Evolutionary conservation across 1,139 yeast species (phyloP).

Genomic region (Yamadazyma dendronema): DNA sequence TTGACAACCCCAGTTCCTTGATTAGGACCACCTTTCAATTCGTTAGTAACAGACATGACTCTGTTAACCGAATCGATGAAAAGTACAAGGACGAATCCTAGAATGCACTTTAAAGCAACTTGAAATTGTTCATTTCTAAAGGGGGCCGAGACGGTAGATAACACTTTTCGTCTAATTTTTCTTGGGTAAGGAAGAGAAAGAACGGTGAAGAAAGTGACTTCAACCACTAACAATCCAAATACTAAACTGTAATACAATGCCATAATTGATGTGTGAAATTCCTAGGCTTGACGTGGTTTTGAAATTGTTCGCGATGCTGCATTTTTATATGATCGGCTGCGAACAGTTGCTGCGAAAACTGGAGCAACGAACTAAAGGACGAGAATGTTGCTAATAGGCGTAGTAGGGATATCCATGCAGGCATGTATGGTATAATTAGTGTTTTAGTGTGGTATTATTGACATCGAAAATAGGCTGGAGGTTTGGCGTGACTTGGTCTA

Average conservation of each 20-base stretch:
- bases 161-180: slow-evolving; percentile 63
- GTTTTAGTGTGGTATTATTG: no score
- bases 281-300: neutral
- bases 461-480: no score
- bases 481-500: no score
- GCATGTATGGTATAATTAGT: no score
- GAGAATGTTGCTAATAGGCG: neutral
- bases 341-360: neutral
- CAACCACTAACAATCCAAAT: slow-evolving; percentile 70
- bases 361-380: neutral
- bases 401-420: no score
- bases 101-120: slow-evolving; percentile 75
- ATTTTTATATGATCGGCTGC: neutral
- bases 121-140: slow-evolving; percentile 71
- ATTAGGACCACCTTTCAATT: slow-evolving; percentile 39
- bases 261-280: slow-evolving; percentile 34
- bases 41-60: slow-evolving; percentile 68
- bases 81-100: slow-evolving; percentile 79
- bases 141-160: slow-evolving; percentile 64
- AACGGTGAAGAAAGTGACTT: slow-evolving; percentile 77
- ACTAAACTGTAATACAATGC: slow-evolving; percentile 75
- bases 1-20: slow-evolving; percentile 27
- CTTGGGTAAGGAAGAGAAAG: slow-evolving; percentile 88
- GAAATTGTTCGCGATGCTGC: neutral
- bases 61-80: slow-evolving; percentile 89